Evolutionary conservation across 768 basidiomycete species (phyloP).

Genomic region (Auriscalpium vulgare): DNA sequence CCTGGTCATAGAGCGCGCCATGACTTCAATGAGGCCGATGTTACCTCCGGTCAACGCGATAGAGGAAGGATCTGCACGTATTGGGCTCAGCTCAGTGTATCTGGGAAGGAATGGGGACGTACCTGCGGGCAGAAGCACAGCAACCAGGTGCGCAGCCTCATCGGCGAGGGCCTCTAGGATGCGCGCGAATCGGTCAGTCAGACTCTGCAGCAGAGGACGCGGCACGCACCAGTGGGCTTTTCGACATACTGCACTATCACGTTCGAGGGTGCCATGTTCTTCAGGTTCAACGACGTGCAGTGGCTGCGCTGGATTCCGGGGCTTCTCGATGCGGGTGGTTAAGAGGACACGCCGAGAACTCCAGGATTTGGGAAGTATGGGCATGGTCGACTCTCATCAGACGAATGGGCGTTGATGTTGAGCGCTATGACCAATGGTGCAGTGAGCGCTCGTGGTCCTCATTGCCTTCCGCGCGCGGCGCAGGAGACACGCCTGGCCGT

Average conservation of each 20-base stretch:
- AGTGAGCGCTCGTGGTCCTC: no score
- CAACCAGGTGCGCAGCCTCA: background rate
- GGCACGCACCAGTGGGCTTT: background rate
- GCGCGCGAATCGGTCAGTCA: background rate
- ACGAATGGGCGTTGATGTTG: no score
- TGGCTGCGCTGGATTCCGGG: no score
- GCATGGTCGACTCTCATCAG: no score
- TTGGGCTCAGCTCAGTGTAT: background rate
- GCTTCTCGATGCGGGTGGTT: no score
- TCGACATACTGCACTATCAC: background rate
- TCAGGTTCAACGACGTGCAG: no score
- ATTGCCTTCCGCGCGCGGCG: no score
- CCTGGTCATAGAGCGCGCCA: background rate
- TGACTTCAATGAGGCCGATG: background rate
- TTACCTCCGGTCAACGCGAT: conserved; percentile 3
- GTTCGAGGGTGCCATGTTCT: background rate
- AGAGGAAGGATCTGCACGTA: background rate
- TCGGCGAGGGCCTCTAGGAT: background rate
- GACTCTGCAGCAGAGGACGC: background rate
- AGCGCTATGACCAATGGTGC: no score
- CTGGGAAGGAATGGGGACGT: background rate
- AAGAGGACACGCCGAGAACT: no score
- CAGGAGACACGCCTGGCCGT: no score
- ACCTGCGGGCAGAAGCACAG: background rate
- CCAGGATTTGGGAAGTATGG: no score